A percentile compares a stretch with the other conserved stretches of the same genome.
phyloP scores from a whole-genome alignment of 2,329 filamentous ascomycete species.

The Tolypocladium cylindrosporum region DNA sequence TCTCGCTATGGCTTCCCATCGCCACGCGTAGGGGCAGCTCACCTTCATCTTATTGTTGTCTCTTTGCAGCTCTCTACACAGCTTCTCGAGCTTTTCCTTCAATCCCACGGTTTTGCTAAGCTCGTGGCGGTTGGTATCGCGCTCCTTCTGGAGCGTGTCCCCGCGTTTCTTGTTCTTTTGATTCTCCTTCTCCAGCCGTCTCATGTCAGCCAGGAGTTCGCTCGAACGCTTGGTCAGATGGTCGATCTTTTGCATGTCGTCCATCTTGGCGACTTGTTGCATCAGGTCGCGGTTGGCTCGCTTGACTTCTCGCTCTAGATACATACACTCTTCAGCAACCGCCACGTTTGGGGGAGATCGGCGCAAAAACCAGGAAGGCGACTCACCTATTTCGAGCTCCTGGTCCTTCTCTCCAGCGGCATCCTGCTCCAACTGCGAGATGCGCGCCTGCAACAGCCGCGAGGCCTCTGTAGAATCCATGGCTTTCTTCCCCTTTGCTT shows the following conservation, averaged over 20 bases:
- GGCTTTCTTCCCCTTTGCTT: slow-evolving; percentile 75
- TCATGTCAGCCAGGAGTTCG: slow-evolving; percentile 89
- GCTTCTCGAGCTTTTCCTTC: slow-evolving; percentile 94
- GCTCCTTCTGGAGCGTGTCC: slow-evolving; percentile 92
- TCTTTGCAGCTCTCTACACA: slow-evolving; percentile 86
- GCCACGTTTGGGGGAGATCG: not conserved
- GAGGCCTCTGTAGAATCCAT: slow-evolving; percentile 82
- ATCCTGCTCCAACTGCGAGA: slow-evolving; percentile 90
- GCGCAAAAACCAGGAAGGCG: not conserved
- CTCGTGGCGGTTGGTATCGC: slow-evolving; percentile 80
- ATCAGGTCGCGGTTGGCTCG: slow-evolving; percentile 87
- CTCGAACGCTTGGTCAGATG: slow-evolving; percentile 83
- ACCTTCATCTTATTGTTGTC: slow-evolving; percentile 99
- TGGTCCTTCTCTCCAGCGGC: slow-evolving; percentile 90
- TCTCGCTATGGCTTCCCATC: not conserved
- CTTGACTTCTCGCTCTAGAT: slow-evolving; percentile 79
- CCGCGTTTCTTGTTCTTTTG: slow-evolving; percentile 92
- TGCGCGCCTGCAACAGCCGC: slow-evolving; percentile 84
- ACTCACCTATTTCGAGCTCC: slow-evolving; percentile 85
- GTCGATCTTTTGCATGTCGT: slow-evolving; percentile 84
- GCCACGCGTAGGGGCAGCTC: slow-evolving; percentile 14
- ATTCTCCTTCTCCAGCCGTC: slow-evolving; percentile 86
- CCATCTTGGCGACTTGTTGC: slow-evolving; percentile 83
- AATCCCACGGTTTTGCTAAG: slow-evolving; percentile 81
- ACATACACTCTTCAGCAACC: not conserved